Evolutionary conservation across 768 basidiomycete species (phyloP).

Genomic region (Hypholoma fasciculare): DNA sequence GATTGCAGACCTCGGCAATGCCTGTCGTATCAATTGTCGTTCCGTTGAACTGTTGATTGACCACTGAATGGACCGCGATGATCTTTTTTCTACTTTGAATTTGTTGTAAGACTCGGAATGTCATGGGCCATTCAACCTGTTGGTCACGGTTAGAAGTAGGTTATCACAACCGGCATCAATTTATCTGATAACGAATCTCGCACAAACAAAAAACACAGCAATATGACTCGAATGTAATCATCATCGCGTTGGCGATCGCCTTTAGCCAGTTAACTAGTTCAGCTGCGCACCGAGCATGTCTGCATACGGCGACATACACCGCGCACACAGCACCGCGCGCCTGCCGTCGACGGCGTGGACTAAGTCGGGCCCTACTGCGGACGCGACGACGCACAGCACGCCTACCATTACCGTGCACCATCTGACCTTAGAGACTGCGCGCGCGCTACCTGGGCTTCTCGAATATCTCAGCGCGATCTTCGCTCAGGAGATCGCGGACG

Average conservation of each 20-base stretch:
- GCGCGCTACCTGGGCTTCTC: slow-evolving; percentile 47
- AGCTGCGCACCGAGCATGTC: slow-evolving; percentile 44
- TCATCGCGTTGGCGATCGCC: slow-evolving; percentile 4
- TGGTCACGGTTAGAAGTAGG: too few species aligned
- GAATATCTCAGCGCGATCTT: slow-evolving; percentile 63
- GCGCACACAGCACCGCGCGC: slow-evolving; percentile 19
- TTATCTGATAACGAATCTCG: slow-evolving; percentile 7
- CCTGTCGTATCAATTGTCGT: too few species aligned
- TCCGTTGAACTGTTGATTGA: too few species aligned
- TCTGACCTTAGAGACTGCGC: slow-evolving; percentile 43
- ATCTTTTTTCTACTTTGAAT: too few species aligned
- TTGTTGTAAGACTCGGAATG: not conserved
- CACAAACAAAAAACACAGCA: not conserved
- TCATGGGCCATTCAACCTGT: too few species aligned
- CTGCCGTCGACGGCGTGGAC: slow-evolving; percentile 53
- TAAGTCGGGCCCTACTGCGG: slow-evolving; percentile 22
- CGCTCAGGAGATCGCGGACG: slow-evolving; percentile 71
- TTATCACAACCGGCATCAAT: not conserved
- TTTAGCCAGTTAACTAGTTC: not conserved
- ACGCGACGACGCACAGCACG: slow-evolving; percentile 2
- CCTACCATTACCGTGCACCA: slow-evolving; percentile 49
- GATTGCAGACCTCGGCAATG: too few species aligned
- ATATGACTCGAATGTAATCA: too few species aligned
- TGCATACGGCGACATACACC: slow-evolving; percentile 68
- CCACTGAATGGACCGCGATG: too few species aligned